phyloP scores from a whole-genome alignment of 345 rosid species.

The Eucalyptus pauciflora region DNA sequence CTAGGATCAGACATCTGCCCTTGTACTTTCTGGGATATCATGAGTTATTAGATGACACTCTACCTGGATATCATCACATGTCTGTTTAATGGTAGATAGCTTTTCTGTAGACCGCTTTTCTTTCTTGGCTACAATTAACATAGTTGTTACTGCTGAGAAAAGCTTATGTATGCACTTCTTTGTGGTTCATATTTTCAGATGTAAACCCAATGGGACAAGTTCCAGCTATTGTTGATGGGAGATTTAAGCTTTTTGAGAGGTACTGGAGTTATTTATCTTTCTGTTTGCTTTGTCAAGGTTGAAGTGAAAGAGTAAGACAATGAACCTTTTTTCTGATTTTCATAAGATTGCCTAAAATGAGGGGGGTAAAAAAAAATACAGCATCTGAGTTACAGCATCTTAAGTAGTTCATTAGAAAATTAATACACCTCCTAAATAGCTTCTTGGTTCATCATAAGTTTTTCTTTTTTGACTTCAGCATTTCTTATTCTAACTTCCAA shows the following conservation, averaged over 20 bases:
- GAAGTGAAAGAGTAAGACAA: neutral
- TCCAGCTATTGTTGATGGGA: slow-evolving; percentile 76
- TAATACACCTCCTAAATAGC: neutral
- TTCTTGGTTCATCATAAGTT: neutral
- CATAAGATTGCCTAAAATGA: neutral
- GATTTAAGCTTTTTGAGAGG: slow-evolving; percentile 85
- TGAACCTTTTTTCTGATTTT: neutral
- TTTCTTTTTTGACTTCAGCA: neutral
- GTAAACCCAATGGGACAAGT: slow-evolving; percentile 60
- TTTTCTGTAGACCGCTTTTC: neutral
- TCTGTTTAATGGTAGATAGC: neutral
- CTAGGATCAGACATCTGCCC: neutral
- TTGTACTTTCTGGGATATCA: neutral
- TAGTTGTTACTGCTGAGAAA: neutral
- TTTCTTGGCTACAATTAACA: neutral
- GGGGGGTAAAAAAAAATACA: neutral
- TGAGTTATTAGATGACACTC: neutral
- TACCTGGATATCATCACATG: neutral
- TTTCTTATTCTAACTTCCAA: neutral
- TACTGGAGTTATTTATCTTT: neutral
- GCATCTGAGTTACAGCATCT: neutral
- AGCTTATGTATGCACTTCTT: neutral
- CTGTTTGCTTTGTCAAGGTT: neutral
- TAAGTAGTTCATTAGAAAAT: neutral
- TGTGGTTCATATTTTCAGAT: slow-evolving; percentile 22